phyloP scores from a whole-genome alignment of 768 basidiomycete genomes.

The Collybia nuda region DNA sequence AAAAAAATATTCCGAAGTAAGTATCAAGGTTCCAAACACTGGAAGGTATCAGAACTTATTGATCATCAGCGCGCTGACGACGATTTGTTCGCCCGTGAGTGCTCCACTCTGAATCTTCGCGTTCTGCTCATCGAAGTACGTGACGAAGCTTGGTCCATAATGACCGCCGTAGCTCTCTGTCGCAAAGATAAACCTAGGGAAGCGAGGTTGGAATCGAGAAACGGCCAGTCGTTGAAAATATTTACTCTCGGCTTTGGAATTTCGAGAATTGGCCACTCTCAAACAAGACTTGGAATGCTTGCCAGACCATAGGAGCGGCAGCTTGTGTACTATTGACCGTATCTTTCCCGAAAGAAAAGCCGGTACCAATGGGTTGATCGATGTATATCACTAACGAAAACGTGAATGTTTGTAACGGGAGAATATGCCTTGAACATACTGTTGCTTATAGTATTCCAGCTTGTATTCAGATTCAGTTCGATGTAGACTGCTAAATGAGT shows the following conservation, averaged over 20 bases:
- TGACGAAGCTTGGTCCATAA: slow-evolving; percentile 64
- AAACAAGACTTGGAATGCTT: slow-evolving; percentile 62
- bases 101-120: slow-evolving; percentile 41
- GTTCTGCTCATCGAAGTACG: slow-evolving; percentile 66
- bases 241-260: slow-evolving; percentile 55
- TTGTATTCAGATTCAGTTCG: slow-evolving; percentile 13
- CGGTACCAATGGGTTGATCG: slow-evolving; percentile 67
- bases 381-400: slow-evolving; percentile 62
- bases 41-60: slow-evolving; percentile 41
- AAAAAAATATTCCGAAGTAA: background rate
- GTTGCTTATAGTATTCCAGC: slow-evolving; percentile 72
- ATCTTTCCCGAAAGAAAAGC: slow-evolving; percentile 60
- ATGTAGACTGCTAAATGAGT: background rate
- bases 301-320: slow-evolving; percentile 61
- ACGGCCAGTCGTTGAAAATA: background rate
- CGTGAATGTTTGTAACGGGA: background rate
- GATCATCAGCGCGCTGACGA: slow-evolving; percentile 63
- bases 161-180: slow-evolving; percentile 73
- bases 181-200: slow-evolving; percentile 56
- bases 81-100: slow-evolving; percentile 48
- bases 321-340: slow-evolving; percentile 56
- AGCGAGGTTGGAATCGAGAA: background rate
- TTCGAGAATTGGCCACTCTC: slow-evolving; percentile 52
- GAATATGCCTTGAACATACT: slow-evolving; percentile 33
- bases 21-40: background rate